A percentile compares a stretch with the other conserved stretches of the same genome.
phyloP scores from a whole-genome alignment of 192 early-diverging fungal genomes.

The Coemansia sp. region DNA sequence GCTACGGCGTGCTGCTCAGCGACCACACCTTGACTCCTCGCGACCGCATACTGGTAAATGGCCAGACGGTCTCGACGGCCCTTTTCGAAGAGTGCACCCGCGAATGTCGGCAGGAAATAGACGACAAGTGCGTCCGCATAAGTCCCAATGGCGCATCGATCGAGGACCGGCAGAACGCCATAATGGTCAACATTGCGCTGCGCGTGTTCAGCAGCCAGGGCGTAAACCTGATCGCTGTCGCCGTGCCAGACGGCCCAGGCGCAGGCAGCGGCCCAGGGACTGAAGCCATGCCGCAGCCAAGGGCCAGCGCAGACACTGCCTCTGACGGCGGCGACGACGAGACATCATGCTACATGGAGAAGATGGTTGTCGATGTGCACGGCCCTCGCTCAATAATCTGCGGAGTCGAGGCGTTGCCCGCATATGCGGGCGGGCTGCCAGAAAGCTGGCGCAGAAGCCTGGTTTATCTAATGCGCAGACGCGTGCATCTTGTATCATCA shows the following conservation, averaged over 20 bases:
- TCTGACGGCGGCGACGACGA: not conserved
- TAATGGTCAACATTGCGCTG: conserved; percentile 33
- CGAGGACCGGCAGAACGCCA: conserved; percentile 12
- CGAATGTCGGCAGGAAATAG: conserved; percentile 13
- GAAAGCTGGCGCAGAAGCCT: conserved; percentile 34
- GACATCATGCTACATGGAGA: conserved; percentile 20
- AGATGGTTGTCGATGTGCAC: conserved; percentile 26
- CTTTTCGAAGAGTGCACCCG: conserved; percentile 22
- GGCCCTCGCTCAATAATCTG: conserved; percentile 29
- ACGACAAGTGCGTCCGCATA: conserved; percentile 9
- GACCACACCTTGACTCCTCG: conserved; percentile 22
- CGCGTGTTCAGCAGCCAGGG: conserved; percentile 26
- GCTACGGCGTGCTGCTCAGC: conserved; percentile 32
- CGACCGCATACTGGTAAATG: conserved; percentile 30
- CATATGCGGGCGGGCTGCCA: conserved; percentile 25
- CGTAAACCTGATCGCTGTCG: conserved; percentile 18
- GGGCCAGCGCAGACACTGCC: not conserved
- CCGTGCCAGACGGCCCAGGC: conserved; percentile 5
- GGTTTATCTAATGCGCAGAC: conserved; percentile 28
- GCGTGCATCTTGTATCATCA: conserved; percentile 30
- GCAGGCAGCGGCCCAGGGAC: not conserved
- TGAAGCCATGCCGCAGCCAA: not conserved
- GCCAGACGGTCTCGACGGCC: conserved; percentile 17
- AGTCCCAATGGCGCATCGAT: not conserved
- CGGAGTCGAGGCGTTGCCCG: conserved; percentile 38